phyloP scores from a whole-genome alignment of 1,284 basidiomycete species.

The Rhodofomes roseus region DNA sequence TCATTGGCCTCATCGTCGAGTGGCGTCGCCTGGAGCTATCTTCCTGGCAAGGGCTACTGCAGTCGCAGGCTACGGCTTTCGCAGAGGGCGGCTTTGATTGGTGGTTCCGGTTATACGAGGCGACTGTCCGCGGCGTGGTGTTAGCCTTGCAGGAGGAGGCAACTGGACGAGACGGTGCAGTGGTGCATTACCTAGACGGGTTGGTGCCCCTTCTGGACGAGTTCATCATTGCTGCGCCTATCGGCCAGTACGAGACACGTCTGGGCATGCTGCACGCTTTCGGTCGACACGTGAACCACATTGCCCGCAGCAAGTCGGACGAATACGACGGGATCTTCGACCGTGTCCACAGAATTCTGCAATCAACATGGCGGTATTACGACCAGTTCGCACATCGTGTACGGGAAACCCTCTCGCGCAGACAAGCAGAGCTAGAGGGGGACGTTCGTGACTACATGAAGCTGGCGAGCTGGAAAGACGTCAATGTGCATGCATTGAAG shows the following conservation, averaged over 20 bases:
- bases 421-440: conserved; percentile 71
- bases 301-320: conserved; percentile 21
- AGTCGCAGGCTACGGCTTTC: conserved; percentile 66
- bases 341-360: conserved; percentile 62
- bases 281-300: conserved; percentile 41
- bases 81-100: conserved; percentile 68
- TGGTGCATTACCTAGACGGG: conserved; percentile 57
- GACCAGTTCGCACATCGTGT: conserved; percentile 57
- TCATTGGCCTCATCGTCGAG: conserved; percentile 78
- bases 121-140: conserved; percentile 64
- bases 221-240: conserved; percentile 74
- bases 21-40: conserved; percentile 91
- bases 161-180: conserved; percentile 26
- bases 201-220: conserved; percentile 81
- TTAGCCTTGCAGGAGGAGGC: conserved; percentile 36
- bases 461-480: conserved; percentile 97
- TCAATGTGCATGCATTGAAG: conserved; percentile 93
- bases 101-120: conserved; percentile 93
- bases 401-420: conserved; percentile 46
- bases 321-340: conserved; percentile 32
- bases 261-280: conserved; percentile 75
- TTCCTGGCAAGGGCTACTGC: conserved; percentile 84
- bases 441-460: conserved; percentile 87
- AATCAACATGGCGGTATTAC: conserved; percentile 68
- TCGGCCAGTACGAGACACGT: conserved; percentile 81